phyloP scores from a whole-genome alignment of 2,329 filamentous ascomycete species.

The Botryotinia convoluta region DNA sequence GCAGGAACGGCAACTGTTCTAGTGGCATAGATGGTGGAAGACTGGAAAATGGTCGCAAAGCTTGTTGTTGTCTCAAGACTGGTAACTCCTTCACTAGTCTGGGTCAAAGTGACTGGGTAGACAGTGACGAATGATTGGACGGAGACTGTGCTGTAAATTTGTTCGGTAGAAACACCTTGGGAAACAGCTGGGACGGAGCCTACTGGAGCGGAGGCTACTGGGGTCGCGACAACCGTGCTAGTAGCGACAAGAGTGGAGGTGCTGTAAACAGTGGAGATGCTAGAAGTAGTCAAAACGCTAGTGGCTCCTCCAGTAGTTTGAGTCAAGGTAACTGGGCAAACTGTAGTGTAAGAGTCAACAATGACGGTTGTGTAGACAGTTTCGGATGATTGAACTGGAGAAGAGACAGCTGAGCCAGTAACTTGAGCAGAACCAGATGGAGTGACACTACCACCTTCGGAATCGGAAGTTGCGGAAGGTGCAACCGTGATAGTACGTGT shows the following conservation, averaged over 20 bases:
- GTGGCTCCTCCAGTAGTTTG: not conserved
- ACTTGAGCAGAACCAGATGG: not conserved
- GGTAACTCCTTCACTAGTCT: not conserved
- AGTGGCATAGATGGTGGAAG: not conserved
- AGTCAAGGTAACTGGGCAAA: conserved; percentile 4
- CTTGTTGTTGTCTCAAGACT: not conserved
- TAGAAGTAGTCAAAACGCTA: not conserved
- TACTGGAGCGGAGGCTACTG: not conserved
- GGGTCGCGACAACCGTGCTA: not conserved
- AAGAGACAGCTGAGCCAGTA: not conserved
- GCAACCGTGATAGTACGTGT: not conserved
- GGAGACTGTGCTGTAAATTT: conserved; percentile 1
- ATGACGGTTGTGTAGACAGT: not conserved
- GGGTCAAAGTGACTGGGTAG: not conserved
- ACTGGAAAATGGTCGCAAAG: not conserved
- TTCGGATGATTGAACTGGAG: not conserved
- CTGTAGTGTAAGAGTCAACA: not conserved
- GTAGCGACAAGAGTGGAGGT: not conserved
- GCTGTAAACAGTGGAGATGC: not conserved
- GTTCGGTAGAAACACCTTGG: not conserved
- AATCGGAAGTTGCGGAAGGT: not conserved
- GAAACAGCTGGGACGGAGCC: not conserved
- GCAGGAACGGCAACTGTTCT: not conserved
- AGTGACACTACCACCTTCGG: not conserved
- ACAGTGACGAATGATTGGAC: not conserved